Conservation (phyloP, 768 basidiomycete species). For the Boletus edulis region DNA sequence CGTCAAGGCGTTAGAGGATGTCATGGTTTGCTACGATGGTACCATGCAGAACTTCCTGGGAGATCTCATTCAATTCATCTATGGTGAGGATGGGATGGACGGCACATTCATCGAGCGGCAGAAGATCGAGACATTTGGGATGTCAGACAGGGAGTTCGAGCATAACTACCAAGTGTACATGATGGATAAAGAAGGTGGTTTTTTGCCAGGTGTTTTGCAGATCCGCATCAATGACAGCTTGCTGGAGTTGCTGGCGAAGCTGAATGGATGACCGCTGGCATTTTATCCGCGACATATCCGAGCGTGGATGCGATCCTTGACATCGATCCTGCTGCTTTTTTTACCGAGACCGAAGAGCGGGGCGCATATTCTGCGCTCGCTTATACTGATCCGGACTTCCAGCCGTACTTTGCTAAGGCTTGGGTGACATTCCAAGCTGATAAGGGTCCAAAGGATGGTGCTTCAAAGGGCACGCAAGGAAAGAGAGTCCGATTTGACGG, state of each 20-base stretch:
- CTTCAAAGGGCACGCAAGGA: too few species aligned
- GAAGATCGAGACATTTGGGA: slow-evolving; percentile 83
- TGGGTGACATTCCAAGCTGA: too few species aligned
- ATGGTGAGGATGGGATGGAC: slow-evolving; percentile 99
- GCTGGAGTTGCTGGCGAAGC: slow-evolving; percentile 72
- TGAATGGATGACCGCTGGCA: slow-evolving; percentile 32
- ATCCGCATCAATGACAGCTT: slow-evolving; percentile 86
- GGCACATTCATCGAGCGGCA: slow-evolving; percentile 97
- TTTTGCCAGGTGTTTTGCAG: slow-evolving; percentile 76
- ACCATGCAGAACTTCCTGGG: slow-evolving; percentile 97
- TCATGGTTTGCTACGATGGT: slow-evolving; percentile 97
- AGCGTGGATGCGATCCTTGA: too few species aligned
- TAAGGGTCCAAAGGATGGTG: too few species aligned
- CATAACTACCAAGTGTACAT: slow-evolving; percentile 94
- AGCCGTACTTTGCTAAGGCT: too few species aligned
- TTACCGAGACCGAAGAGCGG: too few species aligned
- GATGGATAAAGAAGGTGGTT: slow-evolving; percentile 78
- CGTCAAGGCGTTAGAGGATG: slow-evolving; percentile 96
- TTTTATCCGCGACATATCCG: too few species aligned
- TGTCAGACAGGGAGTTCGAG: slow-evolving; percentile 82
- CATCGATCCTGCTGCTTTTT: too few species aligned
- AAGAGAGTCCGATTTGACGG: too few species aligned
- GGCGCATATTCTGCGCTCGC: too few species aligned
- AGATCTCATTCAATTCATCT: slow-evolving; percentile 93
- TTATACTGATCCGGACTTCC: too few species aligned